A percentile compares a stretch with the other conserved stretches of the same genome.
phyloP scores from a whole-genome alignment of 495 filamentous ascomycete genomes.

The Cryomyces minteri region DNA sequence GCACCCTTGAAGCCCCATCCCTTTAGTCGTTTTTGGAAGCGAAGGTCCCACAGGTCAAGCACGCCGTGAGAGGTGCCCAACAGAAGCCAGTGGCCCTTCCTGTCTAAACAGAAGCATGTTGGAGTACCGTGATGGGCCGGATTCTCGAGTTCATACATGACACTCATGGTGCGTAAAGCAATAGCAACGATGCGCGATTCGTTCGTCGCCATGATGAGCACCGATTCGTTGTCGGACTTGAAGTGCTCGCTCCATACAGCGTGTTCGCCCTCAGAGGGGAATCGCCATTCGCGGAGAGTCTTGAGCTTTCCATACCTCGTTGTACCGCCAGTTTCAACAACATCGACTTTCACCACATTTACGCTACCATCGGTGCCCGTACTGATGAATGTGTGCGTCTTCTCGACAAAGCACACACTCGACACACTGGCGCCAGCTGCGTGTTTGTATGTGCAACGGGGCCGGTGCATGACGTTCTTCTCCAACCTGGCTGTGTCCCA shows the following conservation, averaged over 20 bases:
- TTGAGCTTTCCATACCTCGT: conserved; percentile 62
- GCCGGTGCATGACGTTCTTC: conserved; percentile 68
- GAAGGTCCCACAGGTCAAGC: conserved; percentile 87
- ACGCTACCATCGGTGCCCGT: conserved; percentile 82
- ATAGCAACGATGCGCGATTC: conserved; percentile 64
- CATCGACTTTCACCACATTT: conserved; percentile 74
- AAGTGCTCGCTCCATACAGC: conserved; percentile 89
- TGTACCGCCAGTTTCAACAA: conserved; percentile 34
- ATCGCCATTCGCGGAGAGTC: conserved; percentile 60
- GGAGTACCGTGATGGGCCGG: conserved; percentile 87
- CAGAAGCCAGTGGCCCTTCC: conserved; percentile 72
- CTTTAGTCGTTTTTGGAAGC: conserved; percentile 73
- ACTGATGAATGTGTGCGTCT: conserved; percentile 83
- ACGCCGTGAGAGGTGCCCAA: conserved; percentile 87
- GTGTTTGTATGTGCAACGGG: conserved; percentile 75
- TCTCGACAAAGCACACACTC: conserved; percentile 75
- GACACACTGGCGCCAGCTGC: conserved; percentile 50
- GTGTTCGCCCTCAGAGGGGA: conserved; percentile 46
- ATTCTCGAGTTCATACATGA: conserved; percentile 67
- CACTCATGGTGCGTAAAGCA: conserved; percentile 73
- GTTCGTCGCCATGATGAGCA: conserved; percentile 74
- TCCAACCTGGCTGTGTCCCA: conserved; percentile 89
- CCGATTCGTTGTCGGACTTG: conserved; percentile 60
- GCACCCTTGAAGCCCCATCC: conserved; percentile 78
- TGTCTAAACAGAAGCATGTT: conserved; percentile 79